Conservation (phyloP, 805 yeast species). For the Ogataea naganishii region DNA sequence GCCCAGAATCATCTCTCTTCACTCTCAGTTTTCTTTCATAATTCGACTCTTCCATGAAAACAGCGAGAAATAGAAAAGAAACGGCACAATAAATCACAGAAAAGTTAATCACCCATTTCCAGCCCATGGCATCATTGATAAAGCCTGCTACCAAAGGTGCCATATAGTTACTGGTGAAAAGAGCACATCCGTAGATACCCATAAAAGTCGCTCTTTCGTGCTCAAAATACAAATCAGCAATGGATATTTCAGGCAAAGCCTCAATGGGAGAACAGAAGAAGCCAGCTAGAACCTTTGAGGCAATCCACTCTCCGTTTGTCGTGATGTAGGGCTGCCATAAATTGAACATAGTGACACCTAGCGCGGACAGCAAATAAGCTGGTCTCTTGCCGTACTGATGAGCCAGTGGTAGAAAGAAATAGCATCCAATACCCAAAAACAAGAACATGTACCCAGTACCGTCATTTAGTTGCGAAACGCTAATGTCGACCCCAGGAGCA, state of each 20-base stretch:
- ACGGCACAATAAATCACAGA: slow-evolving; percentile 38
- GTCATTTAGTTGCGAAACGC: slow-evolving; percentile 24
- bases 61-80: slow-evolving; percentile 28
- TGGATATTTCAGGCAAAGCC: slow-evolving; percentile 39
- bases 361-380: slow-evolving; percentile 22
- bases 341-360: slow-evolving; percentile 21
- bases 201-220: slow-evolving; percentile 41
- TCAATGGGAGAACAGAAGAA: slow-evolving; percentile 31
- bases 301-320: slow-evolving; percentile 23
- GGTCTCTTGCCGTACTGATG: slow-evolving; percentile 31
- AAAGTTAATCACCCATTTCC: slow-evolving; percentile 45
- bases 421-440: slow-evolving; percentile 30
- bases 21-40: slow-evolving; percentile 27
- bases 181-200: slow-evolving; percentile 43
- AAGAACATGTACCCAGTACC: slow-evolving; percentile 31
- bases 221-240: slow-evolving; percentile 41
- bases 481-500: slow-evolving; percentile 12
- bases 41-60: slow-evolving; percentile 49
- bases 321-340: slow-evolving; percentile 26
- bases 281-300: slow-evolving; percentile 21
- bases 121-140: slow-evolving; percentile 39
- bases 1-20: slow-evolving; percentile 15
- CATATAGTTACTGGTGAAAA: slow-evolving; percentile 43
- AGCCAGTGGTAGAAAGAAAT: slow-evolving; percentile 29
- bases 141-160: slow-evolving; percentile 57